Evolutionary conservation across 768 basidiomycete species (phyloP), one percentile per base, ranked within the genome.

Genomic region (Rhodotorula paludigena): DNA sequence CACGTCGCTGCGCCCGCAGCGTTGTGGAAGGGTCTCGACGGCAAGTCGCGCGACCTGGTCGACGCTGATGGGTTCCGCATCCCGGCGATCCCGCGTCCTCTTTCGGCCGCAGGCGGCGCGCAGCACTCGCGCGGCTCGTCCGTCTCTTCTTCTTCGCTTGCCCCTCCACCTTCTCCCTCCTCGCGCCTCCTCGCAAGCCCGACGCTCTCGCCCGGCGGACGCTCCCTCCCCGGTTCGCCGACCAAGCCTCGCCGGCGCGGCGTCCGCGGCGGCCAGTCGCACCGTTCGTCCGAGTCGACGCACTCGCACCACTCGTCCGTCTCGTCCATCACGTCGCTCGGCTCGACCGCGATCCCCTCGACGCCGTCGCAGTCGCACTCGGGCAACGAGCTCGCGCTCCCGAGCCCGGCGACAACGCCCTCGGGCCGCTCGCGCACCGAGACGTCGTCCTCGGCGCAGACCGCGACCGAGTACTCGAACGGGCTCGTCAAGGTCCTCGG

Each of bases 401-500:
- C 64, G 20, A 28, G 20, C 25, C 47, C 44, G 25, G 60, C 66
- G 23, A 42, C 51, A 11, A 48, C 59, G 10, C 36, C 64, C n/a
- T 56, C 54, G 2, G 49, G 54, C 18, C 59, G 65, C n/a, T 42
- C 59, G 14, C 51, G 61, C 14, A 63, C 67, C 51, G 67, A 68
- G 38, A 62, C 60, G 8, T 61, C 54, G 9, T 56, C 69, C 5
- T 66, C 62, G 21, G 57, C 63, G 7, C 33, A 62, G 28, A 55
- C 54, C 9, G 61, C 68, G 35, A 73, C 73, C 12, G 75, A 76
- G 53, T 72, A 76, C 64, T 73, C 74, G 52, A 71, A 73, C 49
- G 75, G 75, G 18, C 73, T 73, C 57, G 75, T 76, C 44, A 74
- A 73, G 42, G 75, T 76, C 15, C 69, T 76, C 15, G 72, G 72